Evolutionary conservation across 2,329 filamentous ascomycete genomes (phyloP).

Genomic region (Paracoccidioides brasiliensis): DNA sequence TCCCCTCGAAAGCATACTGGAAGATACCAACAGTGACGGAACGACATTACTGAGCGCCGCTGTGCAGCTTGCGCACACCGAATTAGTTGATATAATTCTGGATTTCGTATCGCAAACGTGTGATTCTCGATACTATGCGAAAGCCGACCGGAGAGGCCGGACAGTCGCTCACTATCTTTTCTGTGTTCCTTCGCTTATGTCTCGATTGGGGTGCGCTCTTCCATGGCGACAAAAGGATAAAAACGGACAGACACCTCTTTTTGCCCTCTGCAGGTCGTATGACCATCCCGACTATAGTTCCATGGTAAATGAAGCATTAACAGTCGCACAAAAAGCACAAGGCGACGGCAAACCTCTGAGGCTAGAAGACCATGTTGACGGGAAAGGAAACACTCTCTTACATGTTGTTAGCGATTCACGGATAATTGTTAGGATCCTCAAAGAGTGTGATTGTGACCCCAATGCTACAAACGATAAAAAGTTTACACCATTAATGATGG

Average conservation of each 20-base stretch:
- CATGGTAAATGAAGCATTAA: constrained; percentile 76
- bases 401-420: constrained; percentile 84
- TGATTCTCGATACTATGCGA: constrained; percentile 54
- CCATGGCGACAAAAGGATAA: constrained; percentile 88
- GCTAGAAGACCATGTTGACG: constrained; percentile 82
- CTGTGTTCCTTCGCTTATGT: constrained; percentile 70
- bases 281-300: constrained; percentile 74
- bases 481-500: constrained; percentile 94
- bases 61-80: constrained; percentile 66
- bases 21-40: constrained; percentile 79
- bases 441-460: constrained; percentile 82
- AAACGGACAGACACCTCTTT: constrained; percentile 94
- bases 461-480: constrained; percentile 91
- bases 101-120: constrained; percentile 51
- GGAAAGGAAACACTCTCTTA: constrained; percentile 85
- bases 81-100: constrained; percentile 63
- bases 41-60: constrained; percentile 83
- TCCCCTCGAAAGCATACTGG: constrained; percentile 54
- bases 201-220: constrained; percentile 59
- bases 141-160: constrained; percentile 72
- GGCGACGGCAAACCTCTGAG: constrained; percentile 68
- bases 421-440: constrained; percentile 61
- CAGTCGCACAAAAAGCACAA: constrained; percentile 60
- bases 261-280: constrained; percentile 88
- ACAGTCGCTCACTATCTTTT: constrained; percentile 95